Conservation (phyloP, 164 flowering plant species). For the Kingdonia uniflora region DNA sequence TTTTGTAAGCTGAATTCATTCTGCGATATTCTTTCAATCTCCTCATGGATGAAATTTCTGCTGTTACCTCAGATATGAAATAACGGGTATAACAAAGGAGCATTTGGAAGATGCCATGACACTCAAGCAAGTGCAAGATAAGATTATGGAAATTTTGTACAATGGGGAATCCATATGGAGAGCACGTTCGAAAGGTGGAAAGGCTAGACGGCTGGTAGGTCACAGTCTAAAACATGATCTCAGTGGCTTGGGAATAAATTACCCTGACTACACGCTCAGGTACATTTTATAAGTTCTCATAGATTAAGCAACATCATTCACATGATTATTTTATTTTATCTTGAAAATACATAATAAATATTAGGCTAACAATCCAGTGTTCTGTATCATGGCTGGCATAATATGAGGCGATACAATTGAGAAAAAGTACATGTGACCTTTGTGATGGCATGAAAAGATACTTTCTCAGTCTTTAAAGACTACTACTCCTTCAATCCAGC, state of each 20-base stretch:
- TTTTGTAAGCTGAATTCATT: neutral
- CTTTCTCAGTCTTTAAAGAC: too few relatives aligned
- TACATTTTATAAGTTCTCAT: slow-evolving; percentile 2
- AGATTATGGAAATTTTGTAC: slow-evolving; percentile 37
- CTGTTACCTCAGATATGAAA: slow-evolving; percentile 35
- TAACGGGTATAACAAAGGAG: slow-evolving; percentile 62
- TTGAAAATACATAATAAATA: too few relatives aligned
- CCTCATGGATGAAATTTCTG: neutral
- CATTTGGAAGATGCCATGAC: slow-evolving; percentile 56
- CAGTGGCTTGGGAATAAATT: slow-evolving; percentile 41
- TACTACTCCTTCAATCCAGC: too few relatives aligned
- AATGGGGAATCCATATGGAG: slow-evolving; percentile 57
- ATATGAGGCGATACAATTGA: too few relatives aligned
- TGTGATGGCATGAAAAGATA: too few relatives aligned
- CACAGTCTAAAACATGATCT: slow-evolving; percentile 51
- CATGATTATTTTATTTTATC: too few relatives aligned
- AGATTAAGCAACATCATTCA: too few relatives aligned
- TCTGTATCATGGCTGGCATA: too few relatives aligned
- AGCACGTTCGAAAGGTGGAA: slow-evolving; percentile 40
- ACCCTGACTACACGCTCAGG: slow-evolving; percentile 43
- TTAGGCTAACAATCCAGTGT: too few relatives aligned
- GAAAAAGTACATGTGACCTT: too few relatives aligned
- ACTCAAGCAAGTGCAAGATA: slow-evolving; percentile 38
- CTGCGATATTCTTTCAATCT: too few relatives aligned
- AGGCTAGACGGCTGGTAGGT: slow-evolving; percentile 62